Evolutionary conservation across 371 early-diverging fungal genomes (phyloP), one percentile per base, ranked within the genome.

Genomic region (Cokeromyces recurvatus): DNA sequence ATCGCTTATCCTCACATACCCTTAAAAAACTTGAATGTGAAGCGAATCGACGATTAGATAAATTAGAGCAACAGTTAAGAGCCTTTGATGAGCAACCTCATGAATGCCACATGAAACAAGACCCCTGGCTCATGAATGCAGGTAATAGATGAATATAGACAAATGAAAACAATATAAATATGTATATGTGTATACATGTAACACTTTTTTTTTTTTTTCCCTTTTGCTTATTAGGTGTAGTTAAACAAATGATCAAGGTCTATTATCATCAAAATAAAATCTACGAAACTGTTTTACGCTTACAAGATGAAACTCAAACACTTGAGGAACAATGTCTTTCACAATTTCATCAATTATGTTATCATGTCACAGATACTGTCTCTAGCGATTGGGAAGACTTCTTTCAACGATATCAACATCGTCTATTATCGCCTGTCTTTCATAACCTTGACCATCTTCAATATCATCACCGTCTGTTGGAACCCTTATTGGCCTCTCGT

Each of bases 101-200:
- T 29, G 59, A 58, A 41, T 68, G 61, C 0, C 37, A 56, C 23
- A 58, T 17, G 0, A 65, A 63, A 21, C 35, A 50, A 32, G 72
- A 71, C 42, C 72, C 72, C 4, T 71, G 72, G 72, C 23, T 71
- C 20, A 40, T 68, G 29, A 71, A 71, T 53, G 60, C 72, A 39
- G 60, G 68, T 65, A 60, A 51, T 19, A 16, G 6, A n/a, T 1
- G 7, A 8, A 29, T 11, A 29, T 29, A 29, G 11, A 5, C n/a
- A n/a, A n/a, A n/a, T n/a, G n/a, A n/a, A n/a, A n/a, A n/a, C n/a
- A n/a, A n/a, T n/a, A n/a, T n/a, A n/a, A n/a, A 29, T 29, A 29
- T 29, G 8, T 29, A 29, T 29, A 42, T 31, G 2, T 42, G 0
- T 6, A 42, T 29, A 29, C 4, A 12, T 16, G 12, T n/a, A n/a